phyloP scores from a whole-genome alignment of 495 filamentous ascomycete genomes.

The Talaromyces ruber region DNA sequence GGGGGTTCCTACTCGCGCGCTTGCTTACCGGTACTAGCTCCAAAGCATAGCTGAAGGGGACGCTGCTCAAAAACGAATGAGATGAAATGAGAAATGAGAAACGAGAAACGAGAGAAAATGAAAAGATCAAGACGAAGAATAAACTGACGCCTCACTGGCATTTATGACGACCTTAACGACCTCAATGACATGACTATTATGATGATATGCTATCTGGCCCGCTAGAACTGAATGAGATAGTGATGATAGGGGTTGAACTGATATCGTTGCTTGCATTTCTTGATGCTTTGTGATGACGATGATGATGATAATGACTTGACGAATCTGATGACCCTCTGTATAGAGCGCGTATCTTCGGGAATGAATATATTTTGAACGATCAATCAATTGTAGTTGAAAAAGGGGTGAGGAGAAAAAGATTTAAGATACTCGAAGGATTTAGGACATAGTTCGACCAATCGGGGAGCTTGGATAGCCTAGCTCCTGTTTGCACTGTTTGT shows the following conservation, averaged over 20 bases:
- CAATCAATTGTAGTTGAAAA: not conserved
- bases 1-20: not conserved
- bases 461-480: not conserved
- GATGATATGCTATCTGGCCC: not conserved
- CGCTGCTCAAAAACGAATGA: not conserved
- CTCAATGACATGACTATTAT: not conserved
- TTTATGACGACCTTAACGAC: not conserved
- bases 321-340: constrained; percentile 2
- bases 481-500: constrained; percentile 6
- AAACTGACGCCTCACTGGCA: not conserved
- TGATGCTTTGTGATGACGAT: not conserved
- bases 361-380: not conserved
- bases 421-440: not conserved
- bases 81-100: not conserved
- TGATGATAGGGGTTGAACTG: not conserved
- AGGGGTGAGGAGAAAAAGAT: not conserved
- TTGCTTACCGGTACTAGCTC: constrained; percentile 4
- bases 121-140: not conserved
- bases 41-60: too few species aligned
- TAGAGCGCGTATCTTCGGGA: not conserved
- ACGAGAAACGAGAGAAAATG: not conserved
- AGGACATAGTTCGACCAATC: not conserved
- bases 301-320: constrained; percentile 2
- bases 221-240: not conserved
- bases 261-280: not conserved